Conservation (phyloP, 2,329 filamentous ascomycete genomes). For the Hypomyces perniciosus region DNA sequence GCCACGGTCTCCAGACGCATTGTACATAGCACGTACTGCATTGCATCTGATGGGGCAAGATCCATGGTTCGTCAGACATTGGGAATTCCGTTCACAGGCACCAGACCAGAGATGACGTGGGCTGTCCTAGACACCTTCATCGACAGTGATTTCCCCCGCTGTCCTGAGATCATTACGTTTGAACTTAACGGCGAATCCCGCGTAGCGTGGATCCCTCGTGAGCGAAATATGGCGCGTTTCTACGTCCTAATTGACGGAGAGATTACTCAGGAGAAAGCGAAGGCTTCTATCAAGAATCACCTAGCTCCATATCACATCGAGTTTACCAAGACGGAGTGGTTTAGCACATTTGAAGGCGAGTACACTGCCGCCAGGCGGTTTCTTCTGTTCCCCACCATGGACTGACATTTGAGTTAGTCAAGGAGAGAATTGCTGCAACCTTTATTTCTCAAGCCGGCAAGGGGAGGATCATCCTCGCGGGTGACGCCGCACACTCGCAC, state of each 20-base stretch:
- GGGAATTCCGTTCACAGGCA: constrained; percentile 36
- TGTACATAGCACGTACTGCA: constrained; percentile 35
- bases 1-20: constrained; percentile 26
- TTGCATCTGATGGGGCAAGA: constrained; percentile 48
- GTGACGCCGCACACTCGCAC: constrained; percentile 53
- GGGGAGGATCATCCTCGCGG: constrained; percentile 46
- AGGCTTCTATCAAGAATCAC: constrained; percentile 38
- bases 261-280: constrained; percentile 32
- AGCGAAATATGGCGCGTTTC: constrained; percentile 41
- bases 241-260: constrained; percentile 43
- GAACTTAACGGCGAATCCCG: constrained; percentile 39
- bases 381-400: neutral
- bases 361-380: neutral
- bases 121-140: constrained; percentile 43
- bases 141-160: constrained; percentile 42
- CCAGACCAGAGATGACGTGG: constrained; percentile 46
- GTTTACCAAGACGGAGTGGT: constrained; percentile 42
- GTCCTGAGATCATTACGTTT: constrained; percentile 43
- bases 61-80: constrained; percentile 39
- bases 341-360: constrained; percentile 43
- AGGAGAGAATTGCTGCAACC: constrained; percentile 33
- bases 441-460: constrained; percentile 34
- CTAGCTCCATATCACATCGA: constrained; percentile 37
- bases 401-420: constrained; percentile 25
- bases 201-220: constrained; percentile 43